Evolutionary conservation across 225 moss, liverwort and hornwort genomes (phyloP).

Genomic region (Polytrichum commune): DNA sequence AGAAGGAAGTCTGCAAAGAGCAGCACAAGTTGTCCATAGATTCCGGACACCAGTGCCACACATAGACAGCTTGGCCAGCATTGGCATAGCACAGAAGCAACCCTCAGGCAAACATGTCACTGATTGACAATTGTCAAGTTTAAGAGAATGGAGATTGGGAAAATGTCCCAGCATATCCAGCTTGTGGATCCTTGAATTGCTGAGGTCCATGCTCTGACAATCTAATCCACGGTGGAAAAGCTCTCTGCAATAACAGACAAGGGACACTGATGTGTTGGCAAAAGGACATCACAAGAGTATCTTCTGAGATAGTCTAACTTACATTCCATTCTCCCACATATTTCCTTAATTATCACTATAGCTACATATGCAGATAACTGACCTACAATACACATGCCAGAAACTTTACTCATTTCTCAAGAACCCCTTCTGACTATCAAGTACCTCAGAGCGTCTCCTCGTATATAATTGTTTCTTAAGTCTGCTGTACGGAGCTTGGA

Average conservation of each 20-base stretch:
- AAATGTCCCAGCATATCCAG: constrained; percentile 71
- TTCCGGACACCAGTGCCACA: constrained; percentile 65
- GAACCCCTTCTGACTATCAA: not conserved
- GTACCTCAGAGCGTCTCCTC: constrained; percentile 67
- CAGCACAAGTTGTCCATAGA: constrained; percentile 74
- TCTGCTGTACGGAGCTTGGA: constrained; percentile 68
- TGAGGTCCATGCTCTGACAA: constrained; percentile 62
- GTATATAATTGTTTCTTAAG: constrained; percentile 50
- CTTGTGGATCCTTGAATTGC: constrained; percentile 63
- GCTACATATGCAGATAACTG: too few relatives aligned
- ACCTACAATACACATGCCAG: too few relatives aligned
- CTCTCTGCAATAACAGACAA: constrained; percentile 41
- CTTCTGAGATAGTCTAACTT: too few relatives aligned
- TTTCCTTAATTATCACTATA: too few relatives aligned
- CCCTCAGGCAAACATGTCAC: constrained; percentile 67
- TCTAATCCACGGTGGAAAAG: constrained; percentile 61
- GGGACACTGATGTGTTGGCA: not conserved
- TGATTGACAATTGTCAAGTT: constrained; percentile 60
- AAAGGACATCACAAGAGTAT: too few relatives aligned
- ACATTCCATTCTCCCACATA: too few relatives aligned
- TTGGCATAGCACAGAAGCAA: constrained; percentile 72
- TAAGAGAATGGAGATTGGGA: constrained; percentile 58
- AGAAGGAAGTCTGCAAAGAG: constrained; percentile 47
- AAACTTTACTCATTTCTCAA: too few relatives aligned
- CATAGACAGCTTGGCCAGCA: constrained; percentile 71